phyloP scores from a whole-genome alignment of 805 yeast species.

The Isabelozyma gotoi region DNA sequence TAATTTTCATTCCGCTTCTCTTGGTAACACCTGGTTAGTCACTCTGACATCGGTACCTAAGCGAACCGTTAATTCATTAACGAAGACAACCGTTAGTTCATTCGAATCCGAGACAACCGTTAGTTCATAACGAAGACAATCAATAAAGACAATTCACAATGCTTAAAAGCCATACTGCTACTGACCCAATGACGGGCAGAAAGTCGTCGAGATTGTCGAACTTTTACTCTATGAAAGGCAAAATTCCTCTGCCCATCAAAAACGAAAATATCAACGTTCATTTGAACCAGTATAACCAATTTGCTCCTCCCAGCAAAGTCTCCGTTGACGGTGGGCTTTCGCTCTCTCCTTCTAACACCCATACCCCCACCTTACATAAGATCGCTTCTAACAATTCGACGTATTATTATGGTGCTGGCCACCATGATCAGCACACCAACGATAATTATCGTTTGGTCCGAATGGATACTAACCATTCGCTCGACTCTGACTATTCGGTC shows the following conservation, averaged over 20 bases:
- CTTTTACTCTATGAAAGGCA: constrained; percentile 12
- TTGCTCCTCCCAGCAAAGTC: not conserved
- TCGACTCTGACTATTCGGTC: constrained; percentile 18
- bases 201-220: constrained; percentile 12
- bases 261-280: not conserved
- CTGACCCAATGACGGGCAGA: constrained; percentile 4
- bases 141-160: not conserved
- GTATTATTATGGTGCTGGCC: not conserved
- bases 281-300: not conserved
- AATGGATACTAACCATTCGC: constrained; percentile 19
- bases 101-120: too few relatives aligned
- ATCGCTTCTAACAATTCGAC: not conserved
- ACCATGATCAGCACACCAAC: not conserved
- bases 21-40: too few relatives aligned
- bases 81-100: too few relatives aligned
- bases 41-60: too few relatives aligned
- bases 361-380: not conserved
- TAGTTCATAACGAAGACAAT: not conserved
- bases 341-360: not conserved
- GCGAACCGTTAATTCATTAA: too few relatives aligned
- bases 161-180: constrained; percentile 3
- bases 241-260: not conserved
- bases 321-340: not conserved
- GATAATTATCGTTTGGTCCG: constrained; percentile 24
- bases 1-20: too few relatives aligned